Evolutionary conservation across 1,284 basidiomycete species (phyloP), one percentile per base, ranked within the genome.

Genomic region (Peniophora sp.): DNA sequence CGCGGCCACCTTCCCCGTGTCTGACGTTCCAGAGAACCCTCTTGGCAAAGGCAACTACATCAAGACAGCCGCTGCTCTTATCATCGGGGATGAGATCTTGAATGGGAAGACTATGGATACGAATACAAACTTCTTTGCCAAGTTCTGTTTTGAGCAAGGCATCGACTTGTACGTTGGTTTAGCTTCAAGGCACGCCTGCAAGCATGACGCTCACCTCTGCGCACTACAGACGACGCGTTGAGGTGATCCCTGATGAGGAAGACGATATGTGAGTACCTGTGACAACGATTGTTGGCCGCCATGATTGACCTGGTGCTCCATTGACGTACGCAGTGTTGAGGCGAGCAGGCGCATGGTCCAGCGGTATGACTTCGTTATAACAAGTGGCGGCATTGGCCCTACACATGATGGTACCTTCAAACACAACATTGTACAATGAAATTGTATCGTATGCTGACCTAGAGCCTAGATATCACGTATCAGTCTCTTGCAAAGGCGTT

Each of bases 171-270:
- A 70, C 22, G 24, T 49, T 24, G 47, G 22, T 10, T 36, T n/a
- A 36, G 34, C 34, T 36, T n/a, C 10, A 10, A n/a, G 34, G 34
- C n/a, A n/a, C n/a, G n/a, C n/a, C n/a, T n/a, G n/a, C n/a, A n/a
- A n/a, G n/a, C n/a, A n/a, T n/a, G n/a, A n/a, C n/a, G n/a, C n/a
- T n/a, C n/a, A n/a, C n/a, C n/a, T n/a, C 17, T 11, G 16, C 6
- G 27, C 27, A 32, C 27, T 48, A 19, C 60, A 92, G 89, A 54
- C 91, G 91, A 66, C 80, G 87, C 36, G 83, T 97, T 61, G 92
- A 97, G 61, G 92, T 97, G 48, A 88, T 98, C 49, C 75, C 95
- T 1, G 95, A 97, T 62, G 85, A 93, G 50, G 88, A 93, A 62
- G 81, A 82, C 10, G 87, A 93, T 63, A 97, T 97, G 89, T 91